A percentile compares a stretch with the other conserved stretches of the same genome.
These are phyloP conservation scores for Pontederia crassipes DNA, from an alignment of 176 grass and related monocot species.

Conservation along the genomic window DNA sequence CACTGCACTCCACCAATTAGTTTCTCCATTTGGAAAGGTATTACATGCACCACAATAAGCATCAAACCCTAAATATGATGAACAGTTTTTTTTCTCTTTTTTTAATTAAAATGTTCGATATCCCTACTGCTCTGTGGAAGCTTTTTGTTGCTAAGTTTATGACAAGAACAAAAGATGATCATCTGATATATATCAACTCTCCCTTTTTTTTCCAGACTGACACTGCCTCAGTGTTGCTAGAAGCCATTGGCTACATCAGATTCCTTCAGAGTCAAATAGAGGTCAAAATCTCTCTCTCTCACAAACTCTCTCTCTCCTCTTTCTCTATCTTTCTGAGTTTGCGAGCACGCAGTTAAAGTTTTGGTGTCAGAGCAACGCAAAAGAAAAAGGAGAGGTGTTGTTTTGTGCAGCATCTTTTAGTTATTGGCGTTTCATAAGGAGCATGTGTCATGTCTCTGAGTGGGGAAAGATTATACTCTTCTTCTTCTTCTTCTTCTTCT, in stretches of 20 bases:
- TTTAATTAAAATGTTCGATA: not conserved
- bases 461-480: not conserved
- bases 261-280: constrained; percentile 8
- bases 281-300: not conserved
- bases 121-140: no score
- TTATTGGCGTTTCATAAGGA: constrained; percentile 4
- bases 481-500: no score
- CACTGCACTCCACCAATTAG: not conserved
- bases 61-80: not conserved
- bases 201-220: constrained; percentile 26
- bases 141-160: no score
- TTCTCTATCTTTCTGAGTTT: not conserved
- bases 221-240: constrained; percentile 5
- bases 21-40: not conserved
- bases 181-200: not conserved
- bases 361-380: not conserved
- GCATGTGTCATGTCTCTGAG: not conserved
- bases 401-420: constrained; percentile 6
- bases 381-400: constrained; percentile 6
- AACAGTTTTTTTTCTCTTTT: not conserved
- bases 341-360: constrained; percentile 6
- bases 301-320: not conserved
- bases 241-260: constrained; percentile 10
- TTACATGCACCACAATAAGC: not conserved
- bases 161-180: not conserved